Evolutionary conservation across 192 early-diverging fungal genomes (phyloP), one percentile per base, ranked within the genome.

Genomic region (Podochytrium sp.): DNA sequence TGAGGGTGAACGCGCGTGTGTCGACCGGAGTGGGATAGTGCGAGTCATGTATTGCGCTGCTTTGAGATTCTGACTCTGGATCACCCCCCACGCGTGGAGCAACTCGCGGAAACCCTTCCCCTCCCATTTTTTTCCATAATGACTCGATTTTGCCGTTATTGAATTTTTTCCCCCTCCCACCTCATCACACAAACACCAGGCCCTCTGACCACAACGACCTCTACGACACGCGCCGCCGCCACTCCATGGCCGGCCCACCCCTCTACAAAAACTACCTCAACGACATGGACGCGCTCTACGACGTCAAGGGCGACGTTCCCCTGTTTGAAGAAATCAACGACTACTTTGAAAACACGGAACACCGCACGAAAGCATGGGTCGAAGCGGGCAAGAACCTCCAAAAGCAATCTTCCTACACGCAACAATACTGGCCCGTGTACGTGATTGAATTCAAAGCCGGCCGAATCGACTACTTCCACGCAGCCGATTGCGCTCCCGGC

Each of bases 381-480:
- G 84, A 86, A 76, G 83, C 81, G 29, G 87, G 80, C 70, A 88
- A 83, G 70, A 92, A 87, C 59, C 76, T 85, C 34, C 87, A 89
- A 69, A 62, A 74, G 59, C 83, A 85, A 65, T 34, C 65, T 16
- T 60, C 79, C 51, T 61, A 70, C 68, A 39, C 39, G 12, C 39
- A 35, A 47, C 47, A 80, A 79, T 51, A 75, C 85, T 89, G 86
- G 65, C 89, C 87, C 4, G 78, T 96, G 20, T 93, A 90, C 78
- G 86, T 93, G 29, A 90, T 96, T 1, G 93, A 95, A 75, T 96
- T 96, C 77, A 96, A 96, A 73, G 91, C 92, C 32, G 92, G 93
- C 7, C 85, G 94, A 12, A 93, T 86, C 5, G 94, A 96, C 64
- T 87, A 90, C 55, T 96, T 93, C 79, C 94, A 90, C 79, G 81